phyloP scores from a whole-genome alignment of 352 stramenopile species.

The Pythium angustatum region DNA sequence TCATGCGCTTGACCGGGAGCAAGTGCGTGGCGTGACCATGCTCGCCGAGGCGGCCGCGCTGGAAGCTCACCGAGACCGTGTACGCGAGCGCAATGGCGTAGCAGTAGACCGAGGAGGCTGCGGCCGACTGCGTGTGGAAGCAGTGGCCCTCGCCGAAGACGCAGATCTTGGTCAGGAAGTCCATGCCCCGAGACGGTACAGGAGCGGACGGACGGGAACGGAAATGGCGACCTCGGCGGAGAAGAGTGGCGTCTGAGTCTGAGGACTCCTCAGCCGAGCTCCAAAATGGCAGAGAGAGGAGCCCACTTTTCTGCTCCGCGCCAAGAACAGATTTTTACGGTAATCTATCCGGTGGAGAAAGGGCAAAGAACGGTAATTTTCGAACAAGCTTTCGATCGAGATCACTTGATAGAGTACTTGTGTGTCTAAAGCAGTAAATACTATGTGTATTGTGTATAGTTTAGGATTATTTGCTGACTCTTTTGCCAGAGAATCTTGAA shows the following conservation, averaged over 20 bases:
- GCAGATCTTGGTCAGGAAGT: conserved; percentile 66
- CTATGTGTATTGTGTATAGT: not conserved
- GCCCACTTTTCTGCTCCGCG: too few species aligned
- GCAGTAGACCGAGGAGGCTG: conserved; percentile 62
- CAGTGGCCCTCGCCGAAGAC: conserved; percentile 73
- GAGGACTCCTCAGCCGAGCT: too few species aligned
- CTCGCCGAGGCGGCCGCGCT: conserved; percentile 65
- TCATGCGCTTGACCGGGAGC: conserved; percentile 78
- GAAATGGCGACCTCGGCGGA: not conserved
- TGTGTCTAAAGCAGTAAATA: too few species aligned
- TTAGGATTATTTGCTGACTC: not conserved
- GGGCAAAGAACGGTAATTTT: too few species aligned
- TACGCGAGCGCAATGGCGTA: conserved; percentile 68
- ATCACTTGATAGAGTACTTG: too few species aligned
- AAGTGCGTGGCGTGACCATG: conserved; percentile 83
- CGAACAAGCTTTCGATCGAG: too few species aligned
- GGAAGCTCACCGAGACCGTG: conserved; percentile 75
- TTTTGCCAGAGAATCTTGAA: conserved; percentile 12
- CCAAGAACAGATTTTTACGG: too few species aligned
- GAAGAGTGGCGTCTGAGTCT: too few species aligned
- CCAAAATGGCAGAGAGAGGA: too few species aligned
- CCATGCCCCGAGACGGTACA: not conserved
- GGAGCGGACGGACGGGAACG: not conserved
- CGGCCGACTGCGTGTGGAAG: conserved; percentile 75
- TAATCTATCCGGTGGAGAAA: too few species aligned